These are phyloP conservation scores for Phascolomyces articulosus DNA, from an alignment of 371 early-diverging fungal genomes.

Conservation along the genomic window DNA sequence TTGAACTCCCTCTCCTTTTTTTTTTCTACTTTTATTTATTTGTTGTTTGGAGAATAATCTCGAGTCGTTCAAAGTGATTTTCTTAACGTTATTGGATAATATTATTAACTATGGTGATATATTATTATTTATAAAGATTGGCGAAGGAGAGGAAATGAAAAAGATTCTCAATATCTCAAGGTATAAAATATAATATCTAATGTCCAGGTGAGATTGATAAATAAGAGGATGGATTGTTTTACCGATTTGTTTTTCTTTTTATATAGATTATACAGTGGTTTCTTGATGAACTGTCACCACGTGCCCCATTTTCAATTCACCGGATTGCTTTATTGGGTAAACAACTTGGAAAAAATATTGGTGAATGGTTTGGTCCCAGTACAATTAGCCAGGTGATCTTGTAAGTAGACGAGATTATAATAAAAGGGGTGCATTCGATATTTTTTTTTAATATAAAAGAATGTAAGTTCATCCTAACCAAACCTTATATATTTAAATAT, in stretches of 20 bases:
- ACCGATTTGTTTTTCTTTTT: not conserved
- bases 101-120: not conserved
- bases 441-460: not conserved
- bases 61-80: no score
- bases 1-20: no score
- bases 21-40: not conserved
- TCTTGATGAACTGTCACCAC: conserved; percentile 75
- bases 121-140: conserved; percentile 40
- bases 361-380: conserved; percentile 97
- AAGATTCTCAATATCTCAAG: conserved; percentile 42
- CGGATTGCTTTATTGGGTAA: conserved; percentile 85
- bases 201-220: no score
- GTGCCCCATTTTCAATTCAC: conserved; percentile 91
- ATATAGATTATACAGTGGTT: conserved; percentile 81
- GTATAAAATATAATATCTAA: conserved; percentile 26
- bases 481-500: not conserved
- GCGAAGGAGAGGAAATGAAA: conserved; percentile 47
- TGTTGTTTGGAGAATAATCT: not conserved
- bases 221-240: not conserved
- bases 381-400: conserved; percentile 90
- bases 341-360: conserved; percentile 86
- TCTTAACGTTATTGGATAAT: no score
- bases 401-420: conserved; percentile 48
- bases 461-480: not conserved
- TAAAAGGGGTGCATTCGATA: no score